These are phyloP conservation scores for Pythium myriotylum DNA, from an alignment of 352 stramenopile genomes.

Conservation along the genomic window DNA sequence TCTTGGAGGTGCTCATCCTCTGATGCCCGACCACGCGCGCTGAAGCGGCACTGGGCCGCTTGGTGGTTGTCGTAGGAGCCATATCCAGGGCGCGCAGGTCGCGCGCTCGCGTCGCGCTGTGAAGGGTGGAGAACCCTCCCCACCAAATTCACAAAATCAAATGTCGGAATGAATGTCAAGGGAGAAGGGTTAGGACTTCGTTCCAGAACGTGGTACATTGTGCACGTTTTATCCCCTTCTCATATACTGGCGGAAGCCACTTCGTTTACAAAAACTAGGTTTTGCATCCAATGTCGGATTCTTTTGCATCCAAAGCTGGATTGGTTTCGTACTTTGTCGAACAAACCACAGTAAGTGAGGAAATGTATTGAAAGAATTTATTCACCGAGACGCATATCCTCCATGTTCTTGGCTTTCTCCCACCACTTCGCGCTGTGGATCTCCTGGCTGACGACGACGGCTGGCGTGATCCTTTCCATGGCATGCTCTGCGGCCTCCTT, in stretches of 20 bases:
- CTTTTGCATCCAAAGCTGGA: not conserved
- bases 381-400: conserved; percentile 10
- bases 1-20: not conserved
- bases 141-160: not conserved
- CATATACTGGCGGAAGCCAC: not conserved
- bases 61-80: not conserved
- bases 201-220: not conserved
- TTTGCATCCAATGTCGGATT: conserved; percentile 1
- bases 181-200: not conserved
- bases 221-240: not conserved
- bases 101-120: not conserved
- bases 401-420: conserved; percentile 8
- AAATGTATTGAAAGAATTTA: conserved; percentile 13
- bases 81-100: too few relatives aligned
- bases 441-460: conserved; percentile 1
- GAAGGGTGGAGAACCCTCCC: not conserved
- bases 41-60: not conserved
- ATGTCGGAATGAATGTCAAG: not conserved
- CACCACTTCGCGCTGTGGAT: conserved; percentile 13
- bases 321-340: not conserved
- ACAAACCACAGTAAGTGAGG: not conserved
- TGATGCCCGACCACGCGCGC: not conserved
- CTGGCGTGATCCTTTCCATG: not conserved
- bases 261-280: not conserved
- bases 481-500: too few relatives aligned